Base-by-base conservation (phyloP, 441 rosid species). In the Melastoma candidum region DNA sequence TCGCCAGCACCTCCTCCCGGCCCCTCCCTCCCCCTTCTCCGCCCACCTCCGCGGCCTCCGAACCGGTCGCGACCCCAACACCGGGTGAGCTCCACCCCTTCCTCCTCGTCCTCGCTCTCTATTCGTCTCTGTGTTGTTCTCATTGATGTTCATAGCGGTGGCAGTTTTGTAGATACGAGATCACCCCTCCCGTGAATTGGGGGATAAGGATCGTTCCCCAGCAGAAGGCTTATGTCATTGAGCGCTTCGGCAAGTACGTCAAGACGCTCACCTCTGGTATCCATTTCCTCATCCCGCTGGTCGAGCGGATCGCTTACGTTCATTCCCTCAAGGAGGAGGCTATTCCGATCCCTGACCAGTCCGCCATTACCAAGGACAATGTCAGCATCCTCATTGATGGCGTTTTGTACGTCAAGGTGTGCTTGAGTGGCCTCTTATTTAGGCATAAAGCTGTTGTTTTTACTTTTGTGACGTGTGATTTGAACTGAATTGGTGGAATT, bases 261-360 rank as follows among this genome's bases (percentile, higher is more conserved):
- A 85, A 82, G 72, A 92, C 92, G 0, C 82, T 92, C 17, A 75
- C 90, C 0, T 78, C 98, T 0, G 98, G 98, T 36, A 71, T 92
- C 32, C 95, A 92, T 56, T 84, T 88, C 68, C 76, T 92, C 58
- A 77, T 92, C 51, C 98, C 98, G 0, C 41, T 82, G 0, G 97
- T 88, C 32, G 98, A 92, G 68, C 82, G 90, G 47, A 85, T 92
- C 17, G 97, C 97, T 29, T 92, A 92, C 22, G 95, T 88, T 41
- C 98, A 92, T 69, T 85, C 98, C 26, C 82, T 92, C 65, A 92
- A 92, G 77, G 98, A 92, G 73, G 97, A 85, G 72, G 92, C 97
- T 0, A 88, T 92, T 44, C 89, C 87, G 0, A 86, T 88, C 26
- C 85, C 95, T 0, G 83, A 85, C 53, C 98, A 92, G 61, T 77